Base-by-base conservation (phyloP, 2,329 filamentous ascomycete species). In the Lasiodiplodia sp. region DNA sequence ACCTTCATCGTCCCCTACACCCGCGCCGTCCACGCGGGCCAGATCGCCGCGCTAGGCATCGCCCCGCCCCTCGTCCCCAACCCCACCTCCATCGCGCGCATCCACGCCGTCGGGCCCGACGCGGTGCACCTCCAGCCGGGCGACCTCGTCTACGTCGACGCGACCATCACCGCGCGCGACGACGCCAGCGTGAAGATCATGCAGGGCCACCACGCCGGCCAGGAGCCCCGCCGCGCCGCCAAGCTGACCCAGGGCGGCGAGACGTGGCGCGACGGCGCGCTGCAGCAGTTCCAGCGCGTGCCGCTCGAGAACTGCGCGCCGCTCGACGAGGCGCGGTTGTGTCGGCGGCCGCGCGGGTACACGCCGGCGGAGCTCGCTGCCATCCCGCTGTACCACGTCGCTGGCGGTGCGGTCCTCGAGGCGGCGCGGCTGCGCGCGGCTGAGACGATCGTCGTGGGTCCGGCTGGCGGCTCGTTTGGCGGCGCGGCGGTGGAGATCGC, bases 81-180 rank as follows among this genome's bases (percentile, higher is more conserved):
- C 31, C 31, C 31, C 31, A 34, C 31, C 7, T 34, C 79, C 14
- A 76, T 83, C 62, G 81, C 75, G 1, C 79, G 78, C 31, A 71
- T 83, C 56, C 74, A 68, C 7, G 77, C 78, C 5, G 70, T 79
- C 6, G 80, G 80, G 31, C 73, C 77, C 0, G 82, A 84, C 68
- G 73, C 81, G 0, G 78, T 75, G 0, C n/a, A 66, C 4, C 72
- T 84, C n/a, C 68, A 73, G 21, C 69, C 71, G 0, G 81, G 80
- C 2, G 72, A 82, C 47, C 75, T 84, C 3, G 80, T 84, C 34
- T 77, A 74, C 57, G 69, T 80, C 47, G 81, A 83, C 69, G 73
- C 71, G 34, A 71, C 74, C 1, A 74, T 84, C 16, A 77, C 76
- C 14, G 75, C 72, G 0, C 79, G 82, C 4, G 82, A 84, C 65